A percentile compares a stretch with the other conserved stretches of the same genome.
phyloP scores from a whole-genome alignment of 441 rosid genomes.

The Euphorbia celastroides region DNA sequence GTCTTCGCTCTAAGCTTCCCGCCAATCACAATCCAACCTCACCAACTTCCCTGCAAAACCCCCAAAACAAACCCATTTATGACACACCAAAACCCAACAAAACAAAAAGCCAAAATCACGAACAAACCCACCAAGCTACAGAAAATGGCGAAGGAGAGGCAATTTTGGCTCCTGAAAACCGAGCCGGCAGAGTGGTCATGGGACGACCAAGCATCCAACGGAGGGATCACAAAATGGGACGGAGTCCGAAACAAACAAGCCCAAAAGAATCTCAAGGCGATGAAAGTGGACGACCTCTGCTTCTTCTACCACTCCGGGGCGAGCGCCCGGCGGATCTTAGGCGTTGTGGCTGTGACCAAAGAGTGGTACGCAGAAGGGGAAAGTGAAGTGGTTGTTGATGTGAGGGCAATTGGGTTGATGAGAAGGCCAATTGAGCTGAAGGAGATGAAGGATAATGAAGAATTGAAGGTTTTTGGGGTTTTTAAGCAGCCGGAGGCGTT shows the following conservation, averaged over 20 bases:
- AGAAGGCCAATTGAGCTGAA: slow-evolving; percentile 57
- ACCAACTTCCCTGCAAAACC: background rate
- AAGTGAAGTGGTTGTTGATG: slow-evolving; percentile 60
- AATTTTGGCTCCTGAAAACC: slow-evolving; percentile 76
- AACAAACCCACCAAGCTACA: background rate
- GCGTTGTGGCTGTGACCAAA: slow-evolving; percentile 58
- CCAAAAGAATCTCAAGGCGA: slow-evolving; percentile 68
- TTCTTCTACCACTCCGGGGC: slow-evolving; percentile 92
- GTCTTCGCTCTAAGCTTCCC: slow-evolving; percentile 1
- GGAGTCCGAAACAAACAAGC: slow-evolving; percentile 96
- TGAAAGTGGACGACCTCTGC: slow-evolving; percentile 68
- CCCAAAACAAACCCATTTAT: background rate
- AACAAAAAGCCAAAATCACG: background rate
- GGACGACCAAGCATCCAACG: slow-evolving; percentile 80
- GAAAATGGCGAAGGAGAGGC: slow-evolving; percentile 35
- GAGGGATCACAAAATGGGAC: slow-evolving; percentile 72
- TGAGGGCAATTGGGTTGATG: slow-evolving; percentile 73
- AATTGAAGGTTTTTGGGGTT: slow-evolving; percentile 55
- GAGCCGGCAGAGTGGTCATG: slow-evolving; percentile 96
- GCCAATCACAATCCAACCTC: background rate
- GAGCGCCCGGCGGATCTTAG: slow-evolving; percentile 59
- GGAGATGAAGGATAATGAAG: slow-evolving; percentile 59
- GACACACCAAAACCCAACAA: background rate
- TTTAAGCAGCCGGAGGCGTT: slow-evolving; percentile 64
- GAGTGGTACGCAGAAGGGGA: slow-evolving; percentile 48